Evolutionary conservation across 768 basidiomycete species (phyloP).

Genomic region (Pleurotus giganteus): DNA sequence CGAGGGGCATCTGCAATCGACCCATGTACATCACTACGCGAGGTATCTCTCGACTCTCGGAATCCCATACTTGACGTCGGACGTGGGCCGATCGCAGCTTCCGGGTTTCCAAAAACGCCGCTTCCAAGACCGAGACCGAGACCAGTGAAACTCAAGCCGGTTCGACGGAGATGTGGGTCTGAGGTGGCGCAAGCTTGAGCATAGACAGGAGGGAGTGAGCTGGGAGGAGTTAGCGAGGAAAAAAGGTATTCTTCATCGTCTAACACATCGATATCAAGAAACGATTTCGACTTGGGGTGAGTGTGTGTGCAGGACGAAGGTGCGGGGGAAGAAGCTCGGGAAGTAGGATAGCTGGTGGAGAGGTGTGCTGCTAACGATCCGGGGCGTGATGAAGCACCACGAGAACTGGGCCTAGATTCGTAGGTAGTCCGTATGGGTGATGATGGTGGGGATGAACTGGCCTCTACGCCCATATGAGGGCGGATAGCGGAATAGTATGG

Average conservation of each 20-base stretch:
- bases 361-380: constrained; percentile 4
- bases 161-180: neutral
- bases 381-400: constrained; percentile 1
- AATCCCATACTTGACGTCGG: constrained; percentile 5
- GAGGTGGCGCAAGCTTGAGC: constrained; percentile 3
- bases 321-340: constrained; percentile 6
- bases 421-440: constrained; percentile 1
- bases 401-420: constrained; percentile 2
- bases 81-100: constrained; percentile 1
- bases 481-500: constrained; percentile 59
- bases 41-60: neutral
- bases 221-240: constrained; percentile 4
- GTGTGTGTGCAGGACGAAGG: neutral
- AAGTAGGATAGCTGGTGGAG: neutral
- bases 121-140: neutral
- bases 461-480: constrained; percentile 24
- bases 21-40: neutral
- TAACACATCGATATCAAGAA: constrained; percentile 5
- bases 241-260: constrained; percentile 7
- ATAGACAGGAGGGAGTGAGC: constrained; percentile 1
- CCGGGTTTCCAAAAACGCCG: constrained; percentile 5
- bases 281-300: constrained; percentile 5
- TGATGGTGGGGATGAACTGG: constrained; percentile 3
- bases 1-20: neutral
- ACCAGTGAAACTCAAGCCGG: neutral